Percentiles rank a stretch among this genome's conserved stretches.
Evolutionary conservation across 495 filamentous ascomycete species (phyloP).

Genomic region (Neurospora sp.): DNA sequence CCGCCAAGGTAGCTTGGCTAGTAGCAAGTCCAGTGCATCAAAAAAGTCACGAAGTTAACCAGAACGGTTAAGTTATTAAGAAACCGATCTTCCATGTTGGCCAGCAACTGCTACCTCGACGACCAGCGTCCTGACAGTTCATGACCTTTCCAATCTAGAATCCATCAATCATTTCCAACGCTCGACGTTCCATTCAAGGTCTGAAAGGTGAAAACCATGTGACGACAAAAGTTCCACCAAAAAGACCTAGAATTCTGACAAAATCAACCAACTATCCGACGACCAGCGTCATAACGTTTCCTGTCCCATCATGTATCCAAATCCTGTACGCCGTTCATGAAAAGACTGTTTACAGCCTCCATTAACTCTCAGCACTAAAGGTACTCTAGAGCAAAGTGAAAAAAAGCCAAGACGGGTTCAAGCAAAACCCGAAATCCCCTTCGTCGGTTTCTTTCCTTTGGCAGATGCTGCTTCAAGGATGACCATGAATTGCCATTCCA

Average conservation of each 20-base stretch:
- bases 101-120: neutral
- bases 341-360: too few species aligned
- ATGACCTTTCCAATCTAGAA: neutral
- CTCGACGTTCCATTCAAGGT: neutral
- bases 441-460: too few species aligned
- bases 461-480: too few species aligned
- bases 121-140: neutral
- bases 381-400: too few species aligned
- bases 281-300: too few species aligned
- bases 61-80: neutral
- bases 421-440: too few species aligned
- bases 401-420: too few species aligned
- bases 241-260: neutral
- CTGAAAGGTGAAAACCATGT: neutral
- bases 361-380: too few species aligned
- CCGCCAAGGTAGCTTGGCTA: neutral
- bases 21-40: neutral
- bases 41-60: neutral
- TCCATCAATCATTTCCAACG: neutral
- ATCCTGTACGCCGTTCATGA: too few species aligned
- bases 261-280: too few species aligned
- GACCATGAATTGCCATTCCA: too few species aligned
- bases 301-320: too few species aligned
- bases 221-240: neutral
- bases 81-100: neutral